Conservation (phyloP, 2,329 filamentous ascomycete genomes). For the Neurospora sp. region DNA sequence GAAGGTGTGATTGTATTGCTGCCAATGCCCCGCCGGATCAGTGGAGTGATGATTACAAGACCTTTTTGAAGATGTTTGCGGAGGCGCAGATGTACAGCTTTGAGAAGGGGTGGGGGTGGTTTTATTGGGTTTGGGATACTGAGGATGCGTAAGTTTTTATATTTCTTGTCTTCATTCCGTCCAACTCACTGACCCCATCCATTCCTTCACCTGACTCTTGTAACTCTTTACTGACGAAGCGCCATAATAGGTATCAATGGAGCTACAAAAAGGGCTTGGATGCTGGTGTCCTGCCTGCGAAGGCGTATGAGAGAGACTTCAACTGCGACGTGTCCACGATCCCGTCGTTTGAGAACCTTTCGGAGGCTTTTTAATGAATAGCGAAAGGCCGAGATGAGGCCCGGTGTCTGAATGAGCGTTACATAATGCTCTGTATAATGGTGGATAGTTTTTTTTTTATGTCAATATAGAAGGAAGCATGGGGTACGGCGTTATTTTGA, state of each 20-base stretch:
- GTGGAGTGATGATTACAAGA: constrained; percentile 69
- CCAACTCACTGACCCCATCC: background rate
- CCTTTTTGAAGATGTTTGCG: constrained; percentile 81
- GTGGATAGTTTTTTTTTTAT: background rate
- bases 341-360: constrained; percentile 42
- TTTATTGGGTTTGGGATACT: constrained; percentile 97
- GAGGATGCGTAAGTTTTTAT: constrained; percentile 37
- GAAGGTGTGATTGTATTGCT: constrained; percentile 59
- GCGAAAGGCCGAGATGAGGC: background rate
- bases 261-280: constrained; percentile 75
- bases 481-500: background rate
- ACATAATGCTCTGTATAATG: background rate
- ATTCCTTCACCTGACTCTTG: background rate
- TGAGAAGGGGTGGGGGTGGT: constrained; percentile 92
- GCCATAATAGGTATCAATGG: constrained; percentile 55
- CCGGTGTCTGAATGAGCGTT: background rate
- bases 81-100: constrained; percentile 95
- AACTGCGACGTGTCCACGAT: constrained; percentile 49
- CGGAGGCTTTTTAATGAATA: constrained; percentile 37
- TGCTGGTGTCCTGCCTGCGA: constrained; percentile 68
- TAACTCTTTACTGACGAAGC: constrained; percentile 3
- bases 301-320: constrained; percentile 63
- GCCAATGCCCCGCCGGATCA: constrained; percentile 64
- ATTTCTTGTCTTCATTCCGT: background rate
- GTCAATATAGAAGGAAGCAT: background rate